Conservation (phyloP, 2,329 filamentous ascomycete genomes). For the Neonectria coccinea region DNA sequence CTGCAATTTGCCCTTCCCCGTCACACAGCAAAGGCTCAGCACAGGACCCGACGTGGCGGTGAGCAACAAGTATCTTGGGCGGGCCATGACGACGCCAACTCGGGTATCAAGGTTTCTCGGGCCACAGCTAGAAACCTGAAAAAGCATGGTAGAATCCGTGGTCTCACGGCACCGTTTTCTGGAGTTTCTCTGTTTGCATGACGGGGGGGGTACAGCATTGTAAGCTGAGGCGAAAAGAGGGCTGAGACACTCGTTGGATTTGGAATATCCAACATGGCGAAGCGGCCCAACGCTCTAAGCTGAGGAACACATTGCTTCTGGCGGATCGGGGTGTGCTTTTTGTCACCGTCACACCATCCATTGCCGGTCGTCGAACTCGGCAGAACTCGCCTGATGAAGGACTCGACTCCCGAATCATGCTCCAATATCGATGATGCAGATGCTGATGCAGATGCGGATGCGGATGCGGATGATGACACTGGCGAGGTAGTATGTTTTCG, state of each 20-base stretch:
- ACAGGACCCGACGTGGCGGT: constrained; percentile 37
- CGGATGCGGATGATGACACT: constrained; percentile 11
- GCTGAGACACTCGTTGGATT: constrained; percentile 17
- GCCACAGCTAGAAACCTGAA: constrained; percentile 10
- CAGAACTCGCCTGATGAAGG: constrained; percentile 23
- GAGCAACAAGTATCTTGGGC: constrained; percentile 24
- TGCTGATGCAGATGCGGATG: background rate
- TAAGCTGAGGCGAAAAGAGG: constrained; percentile 15
- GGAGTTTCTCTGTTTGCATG: constrained; percentile 1
- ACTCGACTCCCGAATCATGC: constrained; percentile 7
- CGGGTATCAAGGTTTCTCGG: constrained; percentile 23
- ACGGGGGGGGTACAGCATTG: constrained; percentile 12
- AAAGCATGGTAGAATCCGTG: constrained; percentile 14
- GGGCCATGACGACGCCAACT: constrained; percentile 22
- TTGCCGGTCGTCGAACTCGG: constrained; percentile 14
- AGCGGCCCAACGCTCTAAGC: background rate
- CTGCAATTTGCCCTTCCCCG: constrained; percentile 20
- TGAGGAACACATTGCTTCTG: constrained; percentile 15
- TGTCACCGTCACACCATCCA: constrained; percentile 11
- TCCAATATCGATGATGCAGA: background rate
- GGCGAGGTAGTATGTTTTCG: constrained; percentile 1
- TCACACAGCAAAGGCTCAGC: constrained; percentile 20
- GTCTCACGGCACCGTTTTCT: constrained; percentile 8
- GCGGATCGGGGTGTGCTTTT: background rate
- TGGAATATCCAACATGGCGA: constrained; percentile 17